phyloP scores from a whole-genome alignment of 257 asterid genomes.

The Gynochthodes officinalis region DNA sequence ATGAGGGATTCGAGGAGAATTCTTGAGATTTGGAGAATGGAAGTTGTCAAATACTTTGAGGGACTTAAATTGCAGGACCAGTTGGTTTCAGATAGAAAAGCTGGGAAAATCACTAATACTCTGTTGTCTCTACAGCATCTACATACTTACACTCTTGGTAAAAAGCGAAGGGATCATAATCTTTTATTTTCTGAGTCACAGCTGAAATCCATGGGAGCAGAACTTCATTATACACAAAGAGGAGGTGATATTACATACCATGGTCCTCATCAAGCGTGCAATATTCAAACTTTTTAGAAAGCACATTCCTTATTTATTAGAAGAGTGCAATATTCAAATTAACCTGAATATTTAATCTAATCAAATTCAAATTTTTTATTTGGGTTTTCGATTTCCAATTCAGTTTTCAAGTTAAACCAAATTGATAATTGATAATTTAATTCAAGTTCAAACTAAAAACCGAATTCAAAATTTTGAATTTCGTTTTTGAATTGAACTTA shows the following conservation, averaged over 20 bases:
- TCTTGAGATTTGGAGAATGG: slow-evolving; percentile 62
- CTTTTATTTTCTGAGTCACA: slow-evolving; percentile 51
- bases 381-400: no score
- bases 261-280: slow-evolving; percentile 71
- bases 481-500: no score
- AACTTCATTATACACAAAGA: slow-evolving; percentile 59
- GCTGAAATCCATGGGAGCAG: slow-evolving; percentile 59
- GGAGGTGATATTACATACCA: slow-evolving; percentile 87
- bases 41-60: slow-evolving; percentile 48
- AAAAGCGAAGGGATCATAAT: slow-evolving; percentile 58
- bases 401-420: no score
- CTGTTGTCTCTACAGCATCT: slow-evolving; percentile 67
- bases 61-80: slow-evolving; percentile 65
- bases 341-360: no score
- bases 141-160: slow-evolving; percentile 74
- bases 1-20: slow-evolving; percentile 15
- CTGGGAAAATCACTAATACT: slow-evolving; percentile 41
- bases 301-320: no score
- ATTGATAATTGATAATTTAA: no score
- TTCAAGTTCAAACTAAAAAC: no score
- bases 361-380: no score
- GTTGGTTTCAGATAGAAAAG: slow-evolving; percentile 46
- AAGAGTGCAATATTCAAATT: no score
- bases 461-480: no score
- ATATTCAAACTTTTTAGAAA: no score